Evolutionary conservation across 2,329 filamentous ascomycete species (phyloP).

Genomic region (Cladobotryum protrusum): DNA sequence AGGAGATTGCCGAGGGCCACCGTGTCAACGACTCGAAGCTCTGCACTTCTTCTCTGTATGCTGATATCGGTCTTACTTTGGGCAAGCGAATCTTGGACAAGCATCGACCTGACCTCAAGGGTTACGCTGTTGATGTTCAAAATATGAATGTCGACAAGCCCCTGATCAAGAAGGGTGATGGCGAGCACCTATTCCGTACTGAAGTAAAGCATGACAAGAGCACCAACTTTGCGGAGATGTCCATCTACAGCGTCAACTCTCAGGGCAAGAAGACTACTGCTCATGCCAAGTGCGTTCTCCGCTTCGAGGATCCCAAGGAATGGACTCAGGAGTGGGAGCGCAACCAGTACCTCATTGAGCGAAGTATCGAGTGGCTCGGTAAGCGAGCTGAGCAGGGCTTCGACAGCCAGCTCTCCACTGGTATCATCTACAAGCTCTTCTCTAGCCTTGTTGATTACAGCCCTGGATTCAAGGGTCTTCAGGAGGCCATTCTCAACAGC

Average conservation of each 20-base stretch:
- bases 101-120: constrained; percentile 1
- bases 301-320: constrained; percentile 8
- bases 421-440: constrained; percentile 13
- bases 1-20: constrained; percentile 55
- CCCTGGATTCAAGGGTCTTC: constrained; percentile 9
- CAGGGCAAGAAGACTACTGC: constrained; percentile 28
- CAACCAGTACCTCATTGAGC: constrained; percentile 5
- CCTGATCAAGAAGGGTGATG: constrained; percentile 6
- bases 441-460: constrained; percentile 9
- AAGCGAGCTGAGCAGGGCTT: constrained; percentile 5
- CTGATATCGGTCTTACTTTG: constrained; percentile 60
- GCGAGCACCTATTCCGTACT: constrained; percentile 3
- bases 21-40: constrained; percentile 61
- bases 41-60: constrained; percentile 54
- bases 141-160: constrained; percentile 37
- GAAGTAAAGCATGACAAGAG: background rate
- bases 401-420: constrained; percentile 4
- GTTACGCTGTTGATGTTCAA: constrained; percentile 30
- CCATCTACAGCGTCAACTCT: constrained; percentile 13
- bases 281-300: constrained; percentile 9
- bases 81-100: constrained; percentile 41
- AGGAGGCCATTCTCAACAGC: constrained; percentile 9
- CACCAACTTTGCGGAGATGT: background rate
- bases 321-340: constrained; percentile 6
- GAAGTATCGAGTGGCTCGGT: constrained; percentile 9